Conservation (phyloP, 306 rosid species). For the Malus fusca region DNA sequence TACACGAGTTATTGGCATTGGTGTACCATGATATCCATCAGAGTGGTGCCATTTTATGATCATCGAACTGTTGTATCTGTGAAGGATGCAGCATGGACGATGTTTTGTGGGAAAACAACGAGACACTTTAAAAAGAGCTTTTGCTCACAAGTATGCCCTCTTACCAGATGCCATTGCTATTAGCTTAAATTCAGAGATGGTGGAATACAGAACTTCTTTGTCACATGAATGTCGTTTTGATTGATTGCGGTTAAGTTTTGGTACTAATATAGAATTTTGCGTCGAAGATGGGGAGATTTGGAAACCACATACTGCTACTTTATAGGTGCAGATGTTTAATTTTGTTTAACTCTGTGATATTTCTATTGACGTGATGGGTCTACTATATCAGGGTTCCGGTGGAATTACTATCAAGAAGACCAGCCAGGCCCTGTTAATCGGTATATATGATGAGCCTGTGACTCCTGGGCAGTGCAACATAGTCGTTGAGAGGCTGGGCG, state of each 20-base stretch:
- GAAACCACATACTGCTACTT: neutral
- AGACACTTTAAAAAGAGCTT: too few species aligned
- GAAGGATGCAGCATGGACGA: constrained; percentile 73
- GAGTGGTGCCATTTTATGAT: constrained; percentile 94
- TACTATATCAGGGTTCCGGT: constrained; percentile 52
- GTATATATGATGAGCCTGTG: constrained; percentile 77
- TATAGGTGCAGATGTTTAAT: neutral
- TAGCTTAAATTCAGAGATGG: too few species aligned
- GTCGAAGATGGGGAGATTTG: neutral
- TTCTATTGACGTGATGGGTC: neutral
- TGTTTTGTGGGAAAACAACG: constrained; percentile 6
- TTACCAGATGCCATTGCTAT: neutral
- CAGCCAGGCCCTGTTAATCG: constrained; percentile 51
- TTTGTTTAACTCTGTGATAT: neutral
- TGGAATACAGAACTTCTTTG: neutral
- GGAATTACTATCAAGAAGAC: constrained; percentile 80
- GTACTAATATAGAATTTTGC: too few species aligned
- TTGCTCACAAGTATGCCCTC: neutral
- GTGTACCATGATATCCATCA: constrained; percentile 96
- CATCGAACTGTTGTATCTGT: constrained; percentile 75
- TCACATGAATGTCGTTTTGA: neutral
- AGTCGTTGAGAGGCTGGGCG: constrained; percentile 90
- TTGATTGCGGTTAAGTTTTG: neutral
- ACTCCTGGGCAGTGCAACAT: constrained; percentile 83
- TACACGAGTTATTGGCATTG: constrained; percentile 86